These are phyloP conservation scores for Epichloe gansuensis DNA, from an alignment of 2,329 filamentous ascomycete genomes.

Conservation along the genomic window DNA sequence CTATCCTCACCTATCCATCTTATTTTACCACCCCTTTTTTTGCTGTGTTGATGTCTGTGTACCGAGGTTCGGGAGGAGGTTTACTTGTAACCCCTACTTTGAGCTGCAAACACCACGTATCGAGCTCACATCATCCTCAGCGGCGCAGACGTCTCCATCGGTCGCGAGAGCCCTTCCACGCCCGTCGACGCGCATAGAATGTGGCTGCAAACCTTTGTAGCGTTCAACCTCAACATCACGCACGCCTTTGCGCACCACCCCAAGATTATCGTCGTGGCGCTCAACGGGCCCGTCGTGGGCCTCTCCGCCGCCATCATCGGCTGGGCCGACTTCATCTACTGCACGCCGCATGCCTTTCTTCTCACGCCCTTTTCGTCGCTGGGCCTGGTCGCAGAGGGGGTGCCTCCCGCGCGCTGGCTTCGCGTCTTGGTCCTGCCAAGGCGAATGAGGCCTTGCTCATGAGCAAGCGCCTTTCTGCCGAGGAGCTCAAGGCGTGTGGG, in stretches of 20 bases:
- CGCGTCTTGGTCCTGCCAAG: constrained; percentile 64
- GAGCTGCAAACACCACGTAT: too few relatives aligned
- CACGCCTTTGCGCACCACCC: constrained; percentile 86
- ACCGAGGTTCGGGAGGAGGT: too few relatives aligned
- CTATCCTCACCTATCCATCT: background rate
- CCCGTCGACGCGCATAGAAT: constrained; percentile 31
- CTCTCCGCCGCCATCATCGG: constrained; percentile 74
- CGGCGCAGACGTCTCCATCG: constrained; percentile 64
- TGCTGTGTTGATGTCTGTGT: background rate
- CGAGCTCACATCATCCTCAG: constrained; percentile 26
- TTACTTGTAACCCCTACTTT: too few relatives aligned
- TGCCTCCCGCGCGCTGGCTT: constrained; percentile 65
- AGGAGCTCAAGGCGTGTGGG: constrained; percentile 62
- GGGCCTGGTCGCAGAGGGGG: constrained; percentile 81
- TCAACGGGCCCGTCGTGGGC: constrained; percentile 86
- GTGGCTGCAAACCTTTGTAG: constrained; percentile 60
- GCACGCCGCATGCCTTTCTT: constrained; percentile 66
- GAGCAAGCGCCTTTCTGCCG: constrained; percentile 62
- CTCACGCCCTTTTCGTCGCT: constrained; percentile 86
- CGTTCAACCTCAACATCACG: constrained; percentile 81
- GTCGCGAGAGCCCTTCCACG: constrained; percentile 26
- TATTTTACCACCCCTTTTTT: background rate
- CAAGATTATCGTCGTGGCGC: constrained; percentile 80
- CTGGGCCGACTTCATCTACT: constrained; percentile 89
- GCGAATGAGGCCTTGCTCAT: constrained; percentile 91